A percentile compares a stretch with the other conserved stretches of the same genome.
These are phyloP conservation scores for Mimosa bimucronata DNA, from an alignment of 306 rosid species.

Conservation along the genomic window DNA sequence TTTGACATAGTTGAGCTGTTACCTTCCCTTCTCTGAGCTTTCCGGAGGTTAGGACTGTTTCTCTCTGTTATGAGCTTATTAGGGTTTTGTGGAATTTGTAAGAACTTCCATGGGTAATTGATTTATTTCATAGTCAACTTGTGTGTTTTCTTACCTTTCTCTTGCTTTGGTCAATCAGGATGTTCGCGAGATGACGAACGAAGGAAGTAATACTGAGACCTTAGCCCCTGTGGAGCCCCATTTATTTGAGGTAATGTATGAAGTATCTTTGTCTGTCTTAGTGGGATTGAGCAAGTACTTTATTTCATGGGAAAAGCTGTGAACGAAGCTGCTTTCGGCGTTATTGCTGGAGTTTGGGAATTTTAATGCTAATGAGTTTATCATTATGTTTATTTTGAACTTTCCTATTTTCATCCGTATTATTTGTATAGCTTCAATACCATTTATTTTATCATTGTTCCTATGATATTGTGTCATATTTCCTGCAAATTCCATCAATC, in stretches of 20 bases:
- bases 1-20: conserved; percentile 26
- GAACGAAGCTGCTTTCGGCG: background rate
- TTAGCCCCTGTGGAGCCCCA: conserved; percentile 60
- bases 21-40: conserved; percentile 2
- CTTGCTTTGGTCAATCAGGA: conserved; percentile 43
- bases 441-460: background rate
- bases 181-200: conserved; percentile 68
- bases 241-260: conserved; percentile 65
- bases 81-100: conserved; percentile 61
- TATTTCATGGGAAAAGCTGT: background rate
- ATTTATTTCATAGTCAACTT: background rate
- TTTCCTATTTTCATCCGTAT: background rate
- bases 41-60: conserved; percentile 51
- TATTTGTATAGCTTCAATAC: background rate
- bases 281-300: conserved; percentile 7
- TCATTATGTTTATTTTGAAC: background rate
- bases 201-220: conserved; percentile 79
- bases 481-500: background rate
- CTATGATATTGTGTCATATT: background rate
- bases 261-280: conserved; percentile 2
- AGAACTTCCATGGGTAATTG: background rate
- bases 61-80: conserved; percentile 40
- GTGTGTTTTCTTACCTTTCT: conserved; percentile 14
- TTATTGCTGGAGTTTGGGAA: conserved; percentile 19
- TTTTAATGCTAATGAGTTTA: conserved; percentile 13